Conservation (phyloP, 2,329 filamentous ascomycete species). For the Paraphoma chrysanthemicola region DNA sequence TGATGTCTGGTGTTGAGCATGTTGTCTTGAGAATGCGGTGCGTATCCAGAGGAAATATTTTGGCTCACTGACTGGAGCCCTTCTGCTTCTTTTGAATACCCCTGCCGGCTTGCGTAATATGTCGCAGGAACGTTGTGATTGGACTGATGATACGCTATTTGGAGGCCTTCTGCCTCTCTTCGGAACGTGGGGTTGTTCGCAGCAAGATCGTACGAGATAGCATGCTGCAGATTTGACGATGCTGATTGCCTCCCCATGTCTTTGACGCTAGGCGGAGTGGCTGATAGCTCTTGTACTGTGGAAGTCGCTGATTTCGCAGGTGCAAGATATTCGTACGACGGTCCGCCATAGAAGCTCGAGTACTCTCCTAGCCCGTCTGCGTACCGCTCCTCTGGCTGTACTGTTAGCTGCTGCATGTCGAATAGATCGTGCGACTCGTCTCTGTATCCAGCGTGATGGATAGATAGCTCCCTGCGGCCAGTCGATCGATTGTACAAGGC, state of each 20-base stretch:
- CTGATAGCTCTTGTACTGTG: conserved; percentile 1
- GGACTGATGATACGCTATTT: conserved; percentile 4
- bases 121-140: not conserved
- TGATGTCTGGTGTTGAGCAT: conserved; percentile 2
- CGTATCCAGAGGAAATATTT: not conserved
- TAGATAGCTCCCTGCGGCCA: not conserved
- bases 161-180: conserved; percentile 15
- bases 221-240: not conserved
- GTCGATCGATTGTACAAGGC: conserved; percentile 1
- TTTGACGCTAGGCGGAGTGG: not conserved
- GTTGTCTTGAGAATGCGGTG: conserved; percentile 1
- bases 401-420: conserved; percentile 10
- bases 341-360: conserved; percentile 14
- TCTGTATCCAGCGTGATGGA: not conserved
- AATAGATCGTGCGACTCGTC: not conserved
- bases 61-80: conserved; percentile 8
- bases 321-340: conserved; percentile 10
- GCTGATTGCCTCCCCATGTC: not conserved
- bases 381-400: conserved; percentile 6
- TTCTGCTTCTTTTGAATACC: conserved; percentile 13
- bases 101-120: not conserved
- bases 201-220: conserved; percentile 16
- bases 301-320: conserved; percentile 6
- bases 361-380: conserved; percentile 11
- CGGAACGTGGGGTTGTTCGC: conserved; percentile 9